Percentiles rank a stretch among this genome's conserved stretches.
Conservation (phyloP, 1,284 basidiomycete species). For the Fomes fomentarius region DNA sequence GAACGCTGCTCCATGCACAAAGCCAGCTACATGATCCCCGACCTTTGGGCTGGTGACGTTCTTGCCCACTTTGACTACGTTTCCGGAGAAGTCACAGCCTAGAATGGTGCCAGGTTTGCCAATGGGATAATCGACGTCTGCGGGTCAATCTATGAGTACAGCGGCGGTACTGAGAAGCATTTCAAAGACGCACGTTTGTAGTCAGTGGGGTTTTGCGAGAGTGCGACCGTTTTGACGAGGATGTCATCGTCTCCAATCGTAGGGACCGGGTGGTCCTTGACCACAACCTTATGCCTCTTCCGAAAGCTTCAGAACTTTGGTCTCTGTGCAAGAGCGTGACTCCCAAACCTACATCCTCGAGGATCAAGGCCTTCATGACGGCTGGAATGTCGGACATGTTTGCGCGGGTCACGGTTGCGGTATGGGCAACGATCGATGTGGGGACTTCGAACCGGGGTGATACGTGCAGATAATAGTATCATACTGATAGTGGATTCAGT, state of each 20-base stretch:
- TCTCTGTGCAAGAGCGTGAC: too few species aligned
- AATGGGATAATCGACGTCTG: background rate
- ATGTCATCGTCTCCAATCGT: conserved; percentile 29
- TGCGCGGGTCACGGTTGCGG: too few species aligned
- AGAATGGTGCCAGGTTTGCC: conserved; percentile 17
- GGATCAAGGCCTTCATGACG: background rate
- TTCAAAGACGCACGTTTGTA: conserved; percentile 27
- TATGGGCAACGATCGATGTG: too few species aligned
- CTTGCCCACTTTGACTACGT: conserved; percentile 27
- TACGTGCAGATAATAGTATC: too few species aligned
- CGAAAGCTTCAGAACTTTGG: too few species aligned
- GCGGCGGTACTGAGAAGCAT: too few species aligned
- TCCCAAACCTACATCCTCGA: background rate
- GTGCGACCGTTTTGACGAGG: conserved; percentile 29
- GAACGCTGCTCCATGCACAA: conserved; percentile 24
- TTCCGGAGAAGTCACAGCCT: conserved; percentile 28
- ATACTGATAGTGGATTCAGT: too few species aligned
- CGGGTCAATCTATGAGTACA: too few species aligned
- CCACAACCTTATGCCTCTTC: conserved; percentile 20
- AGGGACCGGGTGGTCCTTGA: conserved; percentile 31
- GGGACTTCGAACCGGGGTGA: too few species aligned
- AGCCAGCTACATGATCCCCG: conserved; percentile 30
- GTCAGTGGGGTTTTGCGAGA: conserved; percentile 32
- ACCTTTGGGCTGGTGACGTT: conserved; percentile 21
- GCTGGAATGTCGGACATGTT: background rate